Evolutionary conservation across 1,284 basidiomycete species (phyloP).

Genomic region (Inonotus obliquus): DNA sequence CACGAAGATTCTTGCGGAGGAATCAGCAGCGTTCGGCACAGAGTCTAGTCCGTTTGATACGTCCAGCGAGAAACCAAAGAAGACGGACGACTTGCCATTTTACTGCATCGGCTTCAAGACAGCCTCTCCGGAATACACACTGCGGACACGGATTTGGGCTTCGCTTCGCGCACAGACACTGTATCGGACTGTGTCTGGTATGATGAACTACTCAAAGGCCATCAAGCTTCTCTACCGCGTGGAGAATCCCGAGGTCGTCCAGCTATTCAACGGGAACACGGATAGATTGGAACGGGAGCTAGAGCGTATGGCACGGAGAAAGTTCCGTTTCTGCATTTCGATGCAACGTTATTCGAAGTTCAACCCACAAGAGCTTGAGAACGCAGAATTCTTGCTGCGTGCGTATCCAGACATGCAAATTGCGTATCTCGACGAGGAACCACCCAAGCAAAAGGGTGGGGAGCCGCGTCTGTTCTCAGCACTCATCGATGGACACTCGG

Average conservation of each 20-base stretch:
- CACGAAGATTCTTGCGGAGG: conserved; percentile 98
- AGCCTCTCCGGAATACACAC: conserved; percentile 96
- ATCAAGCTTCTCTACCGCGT: conserved; percentile 99
- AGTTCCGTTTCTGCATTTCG: conserved; percentile 98
- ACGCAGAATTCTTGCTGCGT: conserved; percentile 95
- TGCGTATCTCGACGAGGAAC: conserved; percentile 97
- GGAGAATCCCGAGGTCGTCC: conserved; percentile 98
- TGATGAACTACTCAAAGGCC: conserved; percentile 99
- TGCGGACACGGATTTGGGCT: conserved; percentile 99
- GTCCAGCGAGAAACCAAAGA: conserved; percentile 74
- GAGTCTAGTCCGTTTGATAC: conserved; percentile 51
- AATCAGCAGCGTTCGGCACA: conserved; percentile 57
- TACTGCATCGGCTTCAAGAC: conserved; percentile 99
- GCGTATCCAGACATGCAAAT: conserved; percentile 99
- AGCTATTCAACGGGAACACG: conserved; percentile 95
- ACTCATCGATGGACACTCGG: conserved; percentile 96
- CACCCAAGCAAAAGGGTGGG: conserved; percentile 75
- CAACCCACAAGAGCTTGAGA: conserved; percentile 99
- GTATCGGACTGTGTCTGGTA: conserved; percentile 99
- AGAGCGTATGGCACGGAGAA: conserved; percentile 94
- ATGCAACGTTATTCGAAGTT: conserved; percentile 99
- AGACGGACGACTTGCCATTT: conserved; percentile 94
- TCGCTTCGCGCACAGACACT: conserved; percentile 97
- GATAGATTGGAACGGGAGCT: conserved; percentile 95
- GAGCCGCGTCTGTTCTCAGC: conserved; percentile 92